Conservation (phyloP, 1,284 basidiomycete genomes). For the Moesziomyces sp. region DNA sequence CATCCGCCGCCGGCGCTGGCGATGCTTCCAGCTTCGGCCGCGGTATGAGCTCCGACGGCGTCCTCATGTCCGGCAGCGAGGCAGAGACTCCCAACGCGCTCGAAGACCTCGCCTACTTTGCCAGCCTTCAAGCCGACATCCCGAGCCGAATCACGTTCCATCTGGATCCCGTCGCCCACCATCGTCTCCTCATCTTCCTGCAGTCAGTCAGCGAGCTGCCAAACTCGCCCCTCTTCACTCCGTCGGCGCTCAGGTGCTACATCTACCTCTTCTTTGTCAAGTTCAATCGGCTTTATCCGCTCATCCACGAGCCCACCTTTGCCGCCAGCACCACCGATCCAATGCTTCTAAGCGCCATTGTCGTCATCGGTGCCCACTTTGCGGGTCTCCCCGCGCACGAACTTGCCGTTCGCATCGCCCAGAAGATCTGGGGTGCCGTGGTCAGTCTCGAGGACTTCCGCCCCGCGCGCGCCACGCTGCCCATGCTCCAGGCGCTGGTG, state of each 20-base stretch:
- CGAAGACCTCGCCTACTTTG: slow-evolving; percentile 57
- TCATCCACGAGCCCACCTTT: slow-evolving; percentile 58
- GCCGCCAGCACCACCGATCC: slow-evolving; percentile 50
- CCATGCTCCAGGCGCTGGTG: slow-evolving; percentile 57
- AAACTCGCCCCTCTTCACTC: slow-evolving; percentile 54
- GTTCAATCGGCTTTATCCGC: slow-evolving; percentile 53
- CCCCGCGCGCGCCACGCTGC: slow-evolving; percentile 52
- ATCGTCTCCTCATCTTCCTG: slow-evolving; percentile 53
- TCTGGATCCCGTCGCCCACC: slow-evolving; percentile 45
- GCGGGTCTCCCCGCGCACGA: slow-evolving; percentile 52
- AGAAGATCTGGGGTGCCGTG: slow-evolving; percentile 56
- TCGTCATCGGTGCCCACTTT: slow-evolving; percentile 57
- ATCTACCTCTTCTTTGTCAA: slow-evolving; percentile 58
- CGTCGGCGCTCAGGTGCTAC: slow-evolving; percentile 50
- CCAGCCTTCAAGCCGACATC: slow-evolving; percentile 51
- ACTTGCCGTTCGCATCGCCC: slow-evolving; percentile 50
- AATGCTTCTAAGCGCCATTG: slow-evolving; percentile 53
- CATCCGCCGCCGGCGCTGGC: slow-evolving; percentile 6
- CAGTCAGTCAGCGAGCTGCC: slow-evolving; percentile 51
- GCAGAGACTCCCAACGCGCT: slow-evolving; percentile 49
- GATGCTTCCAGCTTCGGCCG: slow-evolving; percentile 41
- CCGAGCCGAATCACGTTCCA: slow-evolving; percentile 45
- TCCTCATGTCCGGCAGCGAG: slow-evolving; percentile 42
- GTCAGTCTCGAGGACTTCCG: slow-evolving; percentile 57
- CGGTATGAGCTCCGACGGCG: slow-evolving; percentile 37